Percentiles rank a stretch among this genome's conserved stretches.
phyloP scores from a whole-genome alignment of 768 basidiomycete genomes.

The Gyrodon lividus region DNA sequence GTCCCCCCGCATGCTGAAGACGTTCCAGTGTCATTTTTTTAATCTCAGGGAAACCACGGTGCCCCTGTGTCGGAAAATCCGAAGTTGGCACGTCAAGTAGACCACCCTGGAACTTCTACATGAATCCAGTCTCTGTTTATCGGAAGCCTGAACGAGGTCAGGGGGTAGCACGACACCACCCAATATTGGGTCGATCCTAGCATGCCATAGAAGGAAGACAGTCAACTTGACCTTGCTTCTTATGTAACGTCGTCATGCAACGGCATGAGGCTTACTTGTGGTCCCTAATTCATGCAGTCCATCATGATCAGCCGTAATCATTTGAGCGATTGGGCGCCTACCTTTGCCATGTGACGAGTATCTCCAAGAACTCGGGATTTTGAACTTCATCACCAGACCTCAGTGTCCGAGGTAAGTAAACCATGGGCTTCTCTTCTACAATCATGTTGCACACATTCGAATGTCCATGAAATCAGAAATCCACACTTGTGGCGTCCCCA shows the following conservation, averaged over 20 bases:
- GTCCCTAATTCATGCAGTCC: too few species aligned
- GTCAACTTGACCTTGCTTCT: not conserved
- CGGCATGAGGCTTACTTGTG: not conserved
- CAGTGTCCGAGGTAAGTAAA: not conserved
- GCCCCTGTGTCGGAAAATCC: not conserved
- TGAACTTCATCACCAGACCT: not conserved
- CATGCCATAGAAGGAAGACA: not conserved
- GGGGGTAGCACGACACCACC: not conserved
- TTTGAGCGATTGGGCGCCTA: not conserved
- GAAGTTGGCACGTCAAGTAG: not conserved
- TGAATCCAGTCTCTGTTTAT: not conserved
- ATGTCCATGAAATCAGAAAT: slow-evolving; percentile 1
- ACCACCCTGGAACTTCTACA: not conserved
- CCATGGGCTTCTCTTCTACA: slow-evolving; percentile 6
- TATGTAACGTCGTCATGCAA: slow-evolving; percentile 6
- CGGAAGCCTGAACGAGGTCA: not conserved
- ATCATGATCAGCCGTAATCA: too few species aligned
- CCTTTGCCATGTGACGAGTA: not conserved
- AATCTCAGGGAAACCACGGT: not conserved
- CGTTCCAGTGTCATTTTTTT: not conserved
- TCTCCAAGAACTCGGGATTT: not conserved
- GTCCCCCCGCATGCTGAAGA: slow-evolving; percentile 1
- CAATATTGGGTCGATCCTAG: not conserved
- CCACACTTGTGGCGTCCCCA: too few species aligned
- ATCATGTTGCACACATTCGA: not conserved